Evolutionary conservation across 164 flowering plant genomes (phyloP).

Genomic region (Stephania japonica): DNA sequence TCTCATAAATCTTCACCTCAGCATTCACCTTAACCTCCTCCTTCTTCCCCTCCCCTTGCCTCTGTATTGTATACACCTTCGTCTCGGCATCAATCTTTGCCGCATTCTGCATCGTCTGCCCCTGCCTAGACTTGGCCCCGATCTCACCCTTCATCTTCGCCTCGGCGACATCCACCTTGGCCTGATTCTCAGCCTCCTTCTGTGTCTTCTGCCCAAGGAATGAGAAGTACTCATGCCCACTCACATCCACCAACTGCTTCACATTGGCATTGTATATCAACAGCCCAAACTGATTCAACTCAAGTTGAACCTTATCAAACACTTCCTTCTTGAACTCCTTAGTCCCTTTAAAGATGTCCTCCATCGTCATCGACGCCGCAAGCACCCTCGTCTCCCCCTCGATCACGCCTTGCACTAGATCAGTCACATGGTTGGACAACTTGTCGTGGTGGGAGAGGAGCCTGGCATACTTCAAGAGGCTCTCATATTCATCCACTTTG

Average conservation of each 20-base stretch:
- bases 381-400: slow-evolving; percentile 43
- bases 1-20: slow-evolving; percentile 25
- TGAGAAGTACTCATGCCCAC: slow-evolving; percentile 40
- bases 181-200: slow-evolving; percentile 37
- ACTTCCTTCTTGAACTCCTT: slow-evolving; percentile 35
- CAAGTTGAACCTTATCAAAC: slow-evolving; percentile 37
- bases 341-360: slow-evolving; percentile 35
- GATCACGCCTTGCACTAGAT: slow-evolving; percentile 37
- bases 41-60: slow-evolving; percentile 25
- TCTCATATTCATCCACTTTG: slow-evolving; percentile 10
- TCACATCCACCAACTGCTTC: slow-evolving; percentile 34
- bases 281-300: slow-evolving; percentile 35
- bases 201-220: slow-evolving; percentile 40
- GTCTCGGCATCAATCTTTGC: slow-evolving; percentile 27
- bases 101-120: slow-evolving; percentile 22
- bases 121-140: slow-evolving; percentile 23
- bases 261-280: slow-evolving; percentile 38
- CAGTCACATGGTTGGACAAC: slow-evolving; percentile 27
- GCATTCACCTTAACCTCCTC: slow-evolving; percentile 25
- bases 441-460: slow-evolving; percentile 31
- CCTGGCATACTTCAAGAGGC: slow-evolving; percentile 22
- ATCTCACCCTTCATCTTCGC: slow-evolving; percentile 26
- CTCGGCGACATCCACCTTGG: slow-evolving; percentile 25
- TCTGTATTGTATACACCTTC: slow-evolving; percentile 17
- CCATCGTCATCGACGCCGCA: slow-evolving; percentile 48